These are phyloP conservation scores for Magnolia kwangsiensis DNA, from an alignment of 164 flowering plant species.

Conservation along the genomic window DNA sequence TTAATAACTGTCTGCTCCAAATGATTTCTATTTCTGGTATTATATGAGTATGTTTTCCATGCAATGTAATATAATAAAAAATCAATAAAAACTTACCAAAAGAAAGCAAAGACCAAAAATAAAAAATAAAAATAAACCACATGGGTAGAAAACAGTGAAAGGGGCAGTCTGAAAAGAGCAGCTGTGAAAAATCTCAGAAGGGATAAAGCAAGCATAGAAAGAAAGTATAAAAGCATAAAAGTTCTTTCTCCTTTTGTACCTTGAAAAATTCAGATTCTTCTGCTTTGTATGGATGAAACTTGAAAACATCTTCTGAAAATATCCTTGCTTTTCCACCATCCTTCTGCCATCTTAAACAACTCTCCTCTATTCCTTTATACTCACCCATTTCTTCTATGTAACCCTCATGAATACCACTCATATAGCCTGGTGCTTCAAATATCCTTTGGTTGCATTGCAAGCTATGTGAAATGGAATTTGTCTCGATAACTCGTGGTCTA, in stretches of 20 bases:
- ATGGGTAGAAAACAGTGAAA: neutral
- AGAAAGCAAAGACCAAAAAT: too few relatives aligned
- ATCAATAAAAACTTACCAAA: neutral
- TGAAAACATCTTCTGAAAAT: neutral
- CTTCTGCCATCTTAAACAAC: neutral
- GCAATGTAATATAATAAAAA: too few relatives aligned
- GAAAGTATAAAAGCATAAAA: neutral
- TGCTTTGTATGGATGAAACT: neutral
- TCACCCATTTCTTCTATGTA: neutral
- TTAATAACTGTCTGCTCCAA: too few relatives aligned
- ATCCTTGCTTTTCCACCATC: neutral
- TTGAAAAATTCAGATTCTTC: conserved; percentile 5
- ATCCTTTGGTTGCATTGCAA: neutral
- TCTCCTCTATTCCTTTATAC: neutral
- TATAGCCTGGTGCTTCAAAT: neutral
- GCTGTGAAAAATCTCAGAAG: neutral
- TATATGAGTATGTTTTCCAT: too few relatives aligned
- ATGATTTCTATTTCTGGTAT: too few relatives aligned
- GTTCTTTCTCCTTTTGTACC: neutral
- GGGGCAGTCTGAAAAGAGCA: neutral
- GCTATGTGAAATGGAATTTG: neutral
- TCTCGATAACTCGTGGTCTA: neutral
- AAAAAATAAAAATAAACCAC: neutral
- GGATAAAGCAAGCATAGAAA: neutral
- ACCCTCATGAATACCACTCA: neutral